phyloP scores from a whole-genome alignment of 805 yeast genomes.

The Myxozyma nipponensis region DNA sequence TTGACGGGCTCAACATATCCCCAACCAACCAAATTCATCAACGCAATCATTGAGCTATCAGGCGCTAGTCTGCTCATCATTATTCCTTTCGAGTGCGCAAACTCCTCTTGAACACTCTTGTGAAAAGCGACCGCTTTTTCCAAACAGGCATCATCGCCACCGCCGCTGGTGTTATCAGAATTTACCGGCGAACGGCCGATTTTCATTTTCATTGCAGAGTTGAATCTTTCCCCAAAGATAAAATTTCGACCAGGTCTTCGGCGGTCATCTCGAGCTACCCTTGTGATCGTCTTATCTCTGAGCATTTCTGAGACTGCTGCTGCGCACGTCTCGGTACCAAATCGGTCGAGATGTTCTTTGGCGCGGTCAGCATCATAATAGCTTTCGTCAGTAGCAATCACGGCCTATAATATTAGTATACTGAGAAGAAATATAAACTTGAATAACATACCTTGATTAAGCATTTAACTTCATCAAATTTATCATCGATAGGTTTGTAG shows the following conservation, averaged over 20 bases:
- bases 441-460: conserved; percentile 27
- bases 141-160: conserved; percentile 40
- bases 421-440: background rate
- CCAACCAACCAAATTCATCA: conserved; percentile 53
- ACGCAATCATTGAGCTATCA: conserved; percentile 59
- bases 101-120: conserved; percentile 42
- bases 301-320: conserved; percentile 52
- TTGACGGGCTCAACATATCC: conserved; percentile 45
- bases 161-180: background rate
- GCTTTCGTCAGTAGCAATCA: conserved; percentile 53
- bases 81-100: conserved; percentile 50
- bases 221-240: conserved; percentile 52
- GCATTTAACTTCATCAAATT: conserved; percentile 20
- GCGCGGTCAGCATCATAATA: conserved; percentile 48
- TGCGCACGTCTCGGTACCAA: conserved; percentile 47
- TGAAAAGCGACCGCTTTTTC: conserved; percentile 47
- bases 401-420: conserved; percentile 37
- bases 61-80: conserved; percentile 52
- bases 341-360: conserved; percentile 44
- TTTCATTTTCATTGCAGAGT: conserved; percentile 41
- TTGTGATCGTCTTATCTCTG: conserved; percentile 42
- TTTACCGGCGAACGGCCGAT: conserved; percentile 28
- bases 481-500: background rate
- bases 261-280: conserved; percentile 36
- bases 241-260: conserved; percentile 49